phyloP scores from a whole-genome alignment of 352 stramenopile species.

The Phytophthora multivora region DNA sequence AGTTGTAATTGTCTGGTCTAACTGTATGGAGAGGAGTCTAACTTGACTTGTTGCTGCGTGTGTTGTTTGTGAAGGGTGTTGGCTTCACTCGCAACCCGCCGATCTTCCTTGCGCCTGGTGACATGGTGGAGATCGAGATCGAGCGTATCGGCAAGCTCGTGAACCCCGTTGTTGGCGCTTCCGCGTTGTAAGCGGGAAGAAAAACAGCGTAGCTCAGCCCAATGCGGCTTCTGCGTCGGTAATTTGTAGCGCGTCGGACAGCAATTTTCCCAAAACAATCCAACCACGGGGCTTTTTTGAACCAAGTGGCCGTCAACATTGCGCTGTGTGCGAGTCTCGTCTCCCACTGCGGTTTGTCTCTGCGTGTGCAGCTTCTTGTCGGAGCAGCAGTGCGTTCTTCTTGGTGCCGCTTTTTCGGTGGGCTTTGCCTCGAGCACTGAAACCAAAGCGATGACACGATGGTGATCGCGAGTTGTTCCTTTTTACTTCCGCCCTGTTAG shows the following conservation, averaged over 20 bases:
- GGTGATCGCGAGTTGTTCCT: constrained; percentile 5
- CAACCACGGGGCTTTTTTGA: constrained; percentile 19
- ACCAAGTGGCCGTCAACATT: constrained; percentile 12
- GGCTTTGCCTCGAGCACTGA: constrained; percentile 18
- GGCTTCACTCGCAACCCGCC: constrained; percentile 88
- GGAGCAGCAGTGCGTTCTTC: neutral
- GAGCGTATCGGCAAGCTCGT: constrained; percentile 89
- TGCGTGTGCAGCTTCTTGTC: constrained; percentile 6
- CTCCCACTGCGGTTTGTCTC: constrained; percentile 18
- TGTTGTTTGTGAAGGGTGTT: constrained; percentile 60
- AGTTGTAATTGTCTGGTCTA: neutral
- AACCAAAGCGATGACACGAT: constrained; percentile 12
- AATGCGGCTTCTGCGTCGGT: neutral
- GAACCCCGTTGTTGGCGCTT: constrained; percentile 81
- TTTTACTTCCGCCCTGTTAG: constrained; percentile 18
- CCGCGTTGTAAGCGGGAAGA: constrained; percentile 48
- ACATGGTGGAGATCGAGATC: constrained; percentile 92
- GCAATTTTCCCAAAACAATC: constrained; percentile 12
- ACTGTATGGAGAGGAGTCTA: neutral
- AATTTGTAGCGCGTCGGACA: constrained; percentile 7
- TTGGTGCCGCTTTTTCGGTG: constrained; percentile 23
- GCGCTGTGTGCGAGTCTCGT: constrained; percentile 14
- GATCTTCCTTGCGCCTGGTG: constrained; percentile 83
- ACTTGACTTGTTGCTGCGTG: constrained; percentile 2
- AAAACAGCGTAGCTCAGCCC: neutral